Conservation (phyloP, 768 basidiomycete genomes). For the Lactifluus pinguis region DNA sequence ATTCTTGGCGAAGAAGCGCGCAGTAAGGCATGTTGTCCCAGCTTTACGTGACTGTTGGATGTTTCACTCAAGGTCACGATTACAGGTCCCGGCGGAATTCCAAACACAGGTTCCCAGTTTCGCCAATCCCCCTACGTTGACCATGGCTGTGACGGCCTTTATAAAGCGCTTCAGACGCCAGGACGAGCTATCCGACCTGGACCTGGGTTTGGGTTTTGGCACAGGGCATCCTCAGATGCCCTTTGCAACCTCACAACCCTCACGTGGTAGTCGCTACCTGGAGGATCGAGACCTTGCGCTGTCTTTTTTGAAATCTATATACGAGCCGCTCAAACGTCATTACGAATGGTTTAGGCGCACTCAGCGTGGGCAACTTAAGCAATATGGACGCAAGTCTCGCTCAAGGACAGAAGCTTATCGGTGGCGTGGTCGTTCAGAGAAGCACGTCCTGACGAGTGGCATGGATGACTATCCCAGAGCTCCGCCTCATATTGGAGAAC, state of each 20-base stretch:
- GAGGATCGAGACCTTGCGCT: constrained; percentile 53
- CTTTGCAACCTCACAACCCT: constrained; percentile 25
- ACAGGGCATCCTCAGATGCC: constrained; percentile 45
- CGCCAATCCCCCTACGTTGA: constrained; percentile 91
- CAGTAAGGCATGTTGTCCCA: constrained; percentile 53
- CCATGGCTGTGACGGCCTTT: constrained; percentile 89
- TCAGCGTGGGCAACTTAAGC: constrained; percentile 88
- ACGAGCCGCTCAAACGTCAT: constrained; percentile 76
- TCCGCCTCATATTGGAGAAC: constrained; percentile 80
- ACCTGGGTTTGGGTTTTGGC: constrained; percentile 59
- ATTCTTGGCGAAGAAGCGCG: constrained; percentile 95
- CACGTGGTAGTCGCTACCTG: constrained; percentile 34
- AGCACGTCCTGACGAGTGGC: constrained; percentile 86
- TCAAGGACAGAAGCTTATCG: constrained; percentile 88
- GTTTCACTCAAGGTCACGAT: not conserved
- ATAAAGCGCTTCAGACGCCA: constrained; percentile 59
- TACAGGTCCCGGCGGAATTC: constrained; percentile 79
- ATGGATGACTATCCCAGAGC: constrained; percentile 97
- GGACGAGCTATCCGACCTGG: constrained; percentile 42
- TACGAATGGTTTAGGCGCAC: constrained; percentile 96
- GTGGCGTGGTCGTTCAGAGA: constrained; percentile 84
- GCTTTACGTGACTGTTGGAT: not conserved
- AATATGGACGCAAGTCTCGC: constrained; percentile 75
- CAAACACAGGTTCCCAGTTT: constrained; percentile 89
- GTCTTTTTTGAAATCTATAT: constrained; percentile 69